Evolutionary conservation across 2,329 filamentous ascomycete genomes (phyloP), one percentile per base, ranked within the genome.

Genomic region (Pseudogymnoascus sp.): DNA sequence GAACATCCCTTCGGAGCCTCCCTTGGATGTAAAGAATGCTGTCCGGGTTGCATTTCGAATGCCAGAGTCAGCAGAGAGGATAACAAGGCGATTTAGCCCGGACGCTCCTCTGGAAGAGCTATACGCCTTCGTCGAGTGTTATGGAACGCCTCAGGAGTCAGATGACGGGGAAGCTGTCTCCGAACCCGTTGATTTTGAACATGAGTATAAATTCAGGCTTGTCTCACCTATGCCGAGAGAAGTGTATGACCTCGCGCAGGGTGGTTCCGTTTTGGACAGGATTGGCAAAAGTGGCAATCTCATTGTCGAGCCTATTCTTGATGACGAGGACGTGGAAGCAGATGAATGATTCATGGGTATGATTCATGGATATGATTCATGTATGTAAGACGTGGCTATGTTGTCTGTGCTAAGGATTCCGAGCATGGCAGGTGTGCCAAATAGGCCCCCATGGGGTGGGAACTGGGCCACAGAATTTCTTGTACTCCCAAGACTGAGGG

Each of bases 71-170:
- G 88, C 85, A 0, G 88, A 90, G 58, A 82, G 92, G 42, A 83
- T 96, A 1, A 83, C 96, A 62, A 83, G 93, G 42, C 84, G 83
- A 59, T 97, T 99, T 72, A 74, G 79, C 0, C 78, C 81, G 1
- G 79, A 84, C n/a, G 84, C 89, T 0, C 80, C 82, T 1, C 78
- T 97, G 37, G 93, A 97, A 72, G 92, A 97, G 70, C 77, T 99
- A 5, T 97, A 97, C 74, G 94, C 93, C 0, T 97, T 96, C 75
- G 92, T 97, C 2, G 94, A 99, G 72, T 97, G 93, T 75, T 87
- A 92, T 72, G 67, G 52, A 7, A 60, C 64, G 21, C 21, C 21
- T 5, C 63, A 62, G 9, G 66, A 68, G 15, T 60, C 65, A 12
- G 63, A 60, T 12, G 70, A 64, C 33, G 67, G 66, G 58, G 70